Conservation (phyloP, 2,329 filamentous ascomycete genomes). For the Eurotiales sp. region DNA sequence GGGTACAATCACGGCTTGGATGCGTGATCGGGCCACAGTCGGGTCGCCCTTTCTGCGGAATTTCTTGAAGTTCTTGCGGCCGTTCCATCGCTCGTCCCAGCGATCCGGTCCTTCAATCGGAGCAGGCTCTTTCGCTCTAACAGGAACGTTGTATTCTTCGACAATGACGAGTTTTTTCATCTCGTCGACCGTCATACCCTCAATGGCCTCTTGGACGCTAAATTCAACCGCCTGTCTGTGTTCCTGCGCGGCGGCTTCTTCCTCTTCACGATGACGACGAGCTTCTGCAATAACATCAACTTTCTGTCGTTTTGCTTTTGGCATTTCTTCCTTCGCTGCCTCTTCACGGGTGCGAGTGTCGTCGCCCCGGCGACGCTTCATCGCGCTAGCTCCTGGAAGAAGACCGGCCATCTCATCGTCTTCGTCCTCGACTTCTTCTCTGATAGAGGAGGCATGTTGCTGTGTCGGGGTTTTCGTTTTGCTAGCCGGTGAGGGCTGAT, state of each 20-base stretch:
- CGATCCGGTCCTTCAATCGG: slow-evolving; percentile 52
- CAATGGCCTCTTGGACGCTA: slow-evolving; percentile 52
- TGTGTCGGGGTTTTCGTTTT: not conserved
- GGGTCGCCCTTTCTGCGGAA: slow-evolving; percentile 52
- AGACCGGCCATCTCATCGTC: slow-evolving; percentile 64
- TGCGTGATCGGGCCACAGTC: slow-evolving; percentile 34
- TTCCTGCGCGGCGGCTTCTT: slow-evolving; percentile 53
- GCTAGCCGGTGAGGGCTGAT: not conserved
- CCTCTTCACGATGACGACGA: slow-evolving; percentile 48
- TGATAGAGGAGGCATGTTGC: slow-evolving; percentile 16
- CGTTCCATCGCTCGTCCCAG: slow-evolving; percentile 91
- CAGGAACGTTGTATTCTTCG: slow-evolving; percentile 66
- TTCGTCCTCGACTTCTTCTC: slow-evolving; percentile 15
- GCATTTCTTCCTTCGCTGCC: slow-evolving; percentile 25
- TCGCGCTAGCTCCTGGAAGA: slow-evolving; percentile 69
- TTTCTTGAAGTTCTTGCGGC: slow-evolving; percentile 91
- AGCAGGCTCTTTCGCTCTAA: slow-evolving; percentile 25
- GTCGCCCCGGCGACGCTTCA: slow-evolving; percentile 73
- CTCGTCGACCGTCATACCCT: slow-evolving; percentile 65
- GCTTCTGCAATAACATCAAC: slow-evolving; percentile 67
- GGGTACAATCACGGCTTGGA: slow-evolving; percentile 61
- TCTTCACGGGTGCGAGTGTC: slow-evolving; percentile 41
- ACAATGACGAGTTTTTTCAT: slow-evolving; percentile 72
- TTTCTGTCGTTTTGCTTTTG: slow-evolving; percentile 53
- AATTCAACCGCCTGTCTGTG: slow-evolving; percentile 64